phyloP scores from a whole-genome alignment of 1,284 basidiomycete genomes.

The Ustilago crameri region DNA sequence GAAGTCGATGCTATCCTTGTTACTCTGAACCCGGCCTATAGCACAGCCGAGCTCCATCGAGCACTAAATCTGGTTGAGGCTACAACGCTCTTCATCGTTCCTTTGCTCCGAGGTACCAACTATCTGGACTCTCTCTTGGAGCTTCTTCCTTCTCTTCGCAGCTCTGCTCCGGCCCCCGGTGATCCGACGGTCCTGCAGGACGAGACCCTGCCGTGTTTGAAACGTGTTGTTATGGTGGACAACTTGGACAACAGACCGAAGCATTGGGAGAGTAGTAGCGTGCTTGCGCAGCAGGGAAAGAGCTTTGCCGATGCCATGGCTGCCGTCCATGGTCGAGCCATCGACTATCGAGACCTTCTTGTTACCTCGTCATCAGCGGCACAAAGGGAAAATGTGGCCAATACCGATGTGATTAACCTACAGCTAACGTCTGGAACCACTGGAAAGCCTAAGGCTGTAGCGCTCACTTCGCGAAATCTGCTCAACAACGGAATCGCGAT shows the following conservation, averaged over 20 bases:
- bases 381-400: slow-evolving; percentile 72
- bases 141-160: slow-evolving; percentile 75
- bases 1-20: slow-evolving; percentile 81
- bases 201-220: slow-evolving; percentile 75
- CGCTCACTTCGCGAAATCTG: slow-evolving; percentile 73
- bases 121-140: slow-evolving; percentile 70
- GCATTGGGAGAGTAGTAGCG: slow-evolving; percentile 53
- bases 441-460: slow-evolving; percentile 56
- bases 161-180: slow-evolving; percentile 69
- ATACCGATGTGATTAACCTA: slow-evolving; percentile 80
- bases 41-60: slow-evolving; percentile 76
- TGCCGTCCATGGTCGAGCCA: slow-evolving; percentile 22
- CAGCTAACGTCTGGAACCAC: slow-evolving; percentile 66
- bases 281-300: slow-evolving; percentile 44
- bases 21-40: slow-evolving; percentile 84
- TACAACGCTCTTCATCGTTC: slow-evolving; percentile 79
- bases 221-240: slow-evolving; percentile 77
- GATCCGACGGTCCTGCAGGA: slow-evolving; percentile 71
- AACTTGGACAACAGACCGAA: slow-evolving; percentile 70
- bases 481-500: slow-evolving; percentile 81
- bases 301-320: slow-evolving; percentile 46
- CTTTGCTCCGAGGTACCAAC: slow-evolving; percentile 69
- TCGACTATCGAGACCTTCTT: slow-evolving; percentile 58
- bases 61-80: slow-evolving; percentile 77
- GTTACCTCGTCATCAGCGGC: slow-evolving; percentile 71